Evolutionary conservation across 257 asterid species (phyloP), one percentile per base, ranked within the genome.

Genomic region (Solanum clarkiae): DNA sequence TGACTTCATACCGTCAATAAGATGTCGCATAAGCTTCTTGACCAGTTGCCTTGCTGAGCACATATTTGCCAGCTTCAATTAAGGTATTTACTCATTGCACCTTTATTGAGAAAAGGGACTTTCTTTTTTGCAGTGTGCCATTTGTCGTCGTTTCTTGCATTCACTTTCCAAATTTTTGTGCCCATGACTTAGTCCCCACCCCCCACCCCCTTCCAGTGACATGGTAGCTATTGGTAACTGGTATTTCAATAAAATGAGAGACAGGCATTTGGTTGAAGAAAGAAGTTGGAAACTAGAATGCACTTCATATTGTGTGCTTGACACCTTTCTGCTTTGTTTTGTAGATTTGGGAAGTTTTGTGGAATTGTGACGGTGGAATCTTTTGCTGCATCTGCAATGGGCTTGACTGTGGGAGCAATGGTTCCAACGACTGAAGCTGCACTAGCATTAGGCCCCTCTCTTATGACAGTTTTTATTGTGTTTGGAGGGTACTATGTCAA

Each of bases 381-480:
- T 68, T 96, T 96, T 82, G 94, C 98, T 66, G 97, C 99, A 69
- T 95, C 99, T 68, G 99, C 98, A 0, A 96, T 95, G 98, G 98
- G 99, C 84, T 89, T 96, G 89, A 96, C 99, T n/a, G 98, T 97
- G 63, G 99, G 99, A 66, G 98, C 99, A 26, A 94, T 94, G 93
- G 98, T 85, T 86, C 98, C 99, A 70, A 94, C 98, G 77, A 90
- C 98, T 36, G 99, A 97, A 92, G 98, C 99, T 42, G 98, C 99
- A 85, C 82, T 97, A 90, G 99, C 98, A 69, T 88, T 97, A 86
- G 98, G 99, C 59, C 98, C 98, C 69, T 92, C 98, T 40, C 94
- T 93, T 45, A 97, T 97, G 99, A 95, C 98, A 53, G 97, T 97
- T 84, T 97, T 97, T 92, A 95, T 95, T 55, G 98, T 95, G 80